phyloP scores from a whole-genome alignment of 306 rosid genomes.

The Coriaria nepalensis region DNA sequence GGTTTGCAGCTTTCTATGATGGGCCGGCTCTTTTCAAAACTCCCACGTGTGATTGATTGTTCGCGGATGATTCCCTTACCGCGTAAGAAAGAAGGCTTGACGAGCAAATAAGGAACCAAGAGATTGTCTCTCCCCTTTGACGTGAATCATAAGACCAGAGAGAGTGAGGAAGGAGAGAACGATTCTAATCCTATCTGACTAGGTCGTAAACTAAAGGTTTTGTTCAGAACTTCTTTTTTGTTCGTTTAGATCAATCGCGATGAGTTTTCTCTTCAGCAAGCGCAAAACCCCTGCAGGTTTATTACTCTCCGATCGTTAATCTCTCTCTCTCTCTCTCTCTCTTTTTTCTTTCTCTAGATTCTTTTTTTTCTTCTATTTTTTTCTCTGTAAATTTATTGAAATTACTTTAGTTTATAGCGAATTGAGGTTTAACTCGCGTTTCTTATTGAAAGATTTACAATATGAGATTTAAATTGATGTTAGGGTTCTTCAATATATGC shows the following conservation, averaged over 20 bases:
- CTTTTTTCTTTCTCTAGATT: background rate
- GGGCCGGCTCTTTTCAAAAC: too few species aligned
- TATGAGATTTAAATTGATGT: too few species aligned
- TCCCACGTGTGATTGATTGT: too few species aligned
- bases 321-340: background rate
- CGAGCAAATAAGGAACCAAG: background rate
- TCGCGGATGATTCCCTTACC: background rate
- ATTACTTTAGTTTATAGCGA: too few species aligned
- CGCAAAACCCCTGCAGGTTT: conserved; percentile 89
- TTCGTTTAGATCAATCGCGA: conserved; percentile 28
- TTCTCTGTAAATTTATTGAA: background rate
- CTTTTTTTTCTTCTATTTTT: background rate
- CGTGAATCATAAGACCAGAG: too few species aligned
- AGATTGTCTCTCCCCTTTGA: too few species aligned
- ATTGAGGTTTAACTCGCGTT: too few species aligned
- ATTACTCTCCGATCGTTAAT: background rate
- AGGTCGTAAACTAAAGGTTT: background rate
- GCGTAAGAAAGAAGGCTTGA: conserved; percentile 1
- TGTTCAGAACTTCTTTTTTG: background rate
- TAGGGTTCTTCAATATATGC: too few species aligned
- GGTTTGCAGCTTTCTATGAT: too few species aligned
- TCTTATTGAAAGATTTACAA: too few species aligned
- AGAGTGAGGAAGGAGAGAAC: background rate
- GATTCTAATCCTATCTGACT: conserved; percentile 7
- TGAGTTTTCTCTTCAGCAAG: conserved; percentile 94